Conservation (phyloP, 768 basidiomycete species). For the Mycena alexandri region DNA sequence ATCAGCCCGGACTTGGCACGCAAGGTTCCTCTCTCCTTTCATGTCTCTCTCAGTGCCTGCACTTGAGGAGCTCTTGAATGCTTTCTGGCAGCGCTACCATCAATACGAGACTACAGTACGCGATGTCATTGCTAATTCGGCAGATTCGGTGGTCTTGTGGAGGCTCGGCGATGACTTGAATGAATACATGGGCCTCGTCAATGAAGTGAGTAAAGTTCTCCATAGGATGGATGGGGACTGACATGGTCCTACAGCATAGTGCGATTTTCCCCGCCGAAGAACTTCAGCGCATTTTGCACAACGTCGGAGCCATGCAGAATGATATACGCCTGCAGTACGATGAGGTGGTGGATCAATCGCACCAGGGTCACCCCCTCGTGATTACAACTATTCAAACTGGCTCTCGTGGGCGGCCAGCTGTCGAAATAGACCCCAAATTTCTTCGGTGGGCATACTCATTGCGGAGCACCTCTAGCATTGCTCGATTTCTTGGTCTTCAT, state of each 20-base stretch:
- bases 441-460: neutral
- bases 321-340: neutral
- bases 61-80: constrained; percentile 26
- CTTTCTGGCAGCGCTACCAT: constrained; percentile 29
- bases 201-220: constrained; percentile 14
- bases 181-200: constrained; percentile 24
- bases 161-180: constrained; percentile 38
- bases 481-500: neutral
- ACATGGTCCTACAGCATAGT: neutral
- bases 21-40: neutral
- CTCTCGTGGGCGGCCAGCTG: neutral
- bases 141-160: constrained; percentile 32
- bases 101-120: constrained; percentile 16
- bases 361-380: neutral
- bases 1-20: neutral
- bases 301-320: neutral
- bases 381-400: neutral
- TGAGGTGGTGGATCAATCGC: neutral
- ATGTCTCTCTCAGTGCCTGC: constrained; percentile 10
- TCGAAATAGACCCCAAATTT: neutral
- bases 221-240: neutral
- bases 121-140: constrained; percentile 11
- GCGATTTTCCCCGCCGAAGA: neutral
- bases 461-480: neutral
- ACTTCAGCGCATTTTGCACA: neutral